phyloP scores from a whole-genome alignment of 768 basidiomycete genomes.

The Lactarius trivialis region DNA sequence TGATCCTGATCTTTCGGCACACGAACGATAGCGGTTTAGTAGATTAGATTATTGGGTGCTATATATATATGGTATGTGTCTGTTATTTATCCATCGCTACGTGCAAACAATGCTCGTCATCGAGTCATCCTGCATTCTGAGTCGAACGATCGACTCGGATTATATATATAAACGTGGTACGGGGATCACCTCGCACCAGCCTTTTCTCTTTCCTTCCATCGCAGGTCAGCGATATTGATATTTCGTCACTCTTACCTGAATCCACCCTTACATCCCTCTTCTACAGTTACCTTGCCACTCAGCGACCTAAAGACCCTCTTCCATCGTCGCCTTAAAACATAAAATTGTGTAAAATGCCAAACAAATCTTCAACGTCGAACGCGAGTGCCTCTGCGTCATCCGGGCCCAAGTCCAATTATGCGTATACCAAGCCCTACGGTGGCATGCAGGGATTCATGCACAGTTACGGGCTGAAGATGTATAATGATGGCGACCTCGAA shows the following conservation, averaged over 20 bases:
- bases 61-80: not conserved
- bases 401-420: conserved; percentile 2
- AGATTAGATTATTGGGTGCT: too few relatives aligned
- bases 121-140: not conserved
- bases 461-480: conserved; percentile 24
- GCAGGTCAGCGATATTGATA: not conserved
- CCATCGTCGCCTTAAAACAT: not conserved
- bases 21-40: too few relatives aligned
- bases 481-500: conserved; percentile 15
- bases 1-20: not conserved
- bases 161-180: not conserved
- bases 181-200: not conserved
- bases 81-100: not conserved
- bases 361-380: not conserved
- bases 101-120: not conserved
- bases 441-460: conserved; percentile 22
- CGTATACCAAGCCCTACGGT: conserved; percentile 12
- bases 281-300: not conserved
- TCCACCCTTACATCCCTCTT: not conserved
- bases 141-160: not conserved
- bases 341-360: conserved; percentile 10
- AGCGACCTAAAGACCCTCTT: not conserved
- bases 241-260: not conserved
- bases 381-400: not conserved
- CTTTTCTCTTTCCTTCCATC: not conserved